Conservation (phyloP, 805 yeast species). For the Schwanniomyces occidentalis region DNA sequence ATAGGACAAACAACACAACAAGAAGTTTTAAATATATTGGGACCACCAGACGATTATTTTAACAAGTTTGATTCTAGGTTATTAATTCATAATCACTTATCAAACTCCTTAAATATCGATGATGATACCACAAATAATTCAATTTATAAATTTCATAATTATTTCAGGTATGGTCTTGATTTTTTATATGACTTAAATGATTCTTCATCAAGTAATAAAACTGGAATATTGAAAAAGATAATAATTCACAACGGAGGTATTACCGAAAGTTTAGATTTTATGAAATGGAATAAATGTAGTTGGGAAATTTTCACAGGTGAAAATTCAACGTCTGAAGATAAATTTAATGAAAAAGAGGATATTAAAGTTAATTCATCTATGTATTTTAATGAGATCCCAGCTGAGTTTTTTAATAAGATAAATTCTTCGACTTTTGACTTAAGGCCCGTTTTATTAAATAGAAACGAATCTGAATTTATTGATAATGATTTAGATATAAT, state of each 20-base stretch:
- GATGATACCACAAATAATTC: conserved; percentile 10
- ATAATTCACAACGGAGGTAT: conserved; percentile 52
- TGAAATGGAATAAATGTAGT: conserved; percentile 53
- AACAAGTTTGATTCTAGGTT: conserved; percentile 46
- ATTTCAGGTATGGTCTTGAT: conserved; percentile 56
- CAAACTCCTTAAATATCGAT: conserved; percentile 12
- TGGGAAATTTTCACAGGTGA: conserved; percentile 33
- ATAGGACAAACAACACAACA: conserved; percentile 52
- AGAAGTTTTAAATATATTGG: conserved; percentile 45
- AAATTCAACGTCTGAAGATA: conserved; percentile 2
- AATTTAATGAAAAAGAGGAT: background rate
- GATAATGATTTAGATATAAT: conserved; percentile 38
- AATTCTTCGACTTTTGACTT: conserved; percentile 10
- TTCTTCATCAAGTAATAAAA: conserved; percentile 12
- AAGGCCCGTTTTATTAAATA: conserved; percentile 37
- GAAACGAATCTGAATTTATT: conserved; percentile 40
- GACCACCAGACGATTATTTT: conserved; percentile 58
- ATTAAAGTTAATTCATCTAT: conserved; percentile 19
- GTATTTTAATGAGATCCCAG: conserved; percentile 33
- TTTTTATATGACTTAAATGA: conserved; percentile 46
- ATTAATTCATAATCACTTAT: conserved; percentile 37
- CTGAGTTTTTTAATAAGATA: conserved; percentile 16
- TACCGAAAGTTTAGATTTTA: conserved; percentile 52
- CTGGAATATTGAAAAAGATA: conserved; percentile 45
- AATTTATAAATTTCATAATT: conserved; percentile 51